A percentile compares a stretch with the other conserved stretches of the same genome.
Evolutionary conservation across 345 rosid genomes (phyloP).

Genomic region (Salix udensis): DNA sequence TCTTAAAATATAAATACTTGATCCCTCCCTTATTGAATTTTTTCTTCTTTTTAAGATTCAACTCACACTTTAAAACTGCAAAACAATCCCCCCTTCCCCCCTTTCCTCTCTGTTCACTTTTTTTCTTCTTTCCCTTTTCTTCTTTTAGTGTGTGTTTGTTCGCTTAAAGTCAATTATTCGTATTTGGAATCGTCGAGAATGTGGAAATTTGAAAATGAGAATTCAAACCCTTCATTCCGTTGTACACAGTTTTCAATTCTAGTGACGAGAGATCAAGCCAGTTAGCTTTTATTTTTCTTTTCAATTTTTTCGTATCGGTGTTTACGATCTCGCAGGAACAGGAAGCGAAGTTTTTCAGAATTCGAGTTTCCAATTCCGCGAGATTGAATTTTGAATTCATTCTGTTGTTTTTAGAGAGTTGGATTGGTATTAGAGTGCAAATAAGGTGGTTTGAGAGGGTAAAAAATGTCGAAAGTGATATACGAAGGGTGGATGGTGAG

Average conservation of each 20-base stretch:
- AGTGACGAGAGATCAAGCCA: slow-evolving; percentile 19
- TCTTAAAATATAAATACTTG: not conserved
- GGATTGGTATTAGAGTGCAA: not conserved
- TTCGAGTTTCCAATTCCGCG: slow-evolving; percentile 42
- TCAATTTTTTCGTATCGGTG: not conserved
- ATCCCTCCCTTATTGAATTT: not conserved
- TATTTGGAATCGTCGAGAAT: slow-evolving; percentile 12
- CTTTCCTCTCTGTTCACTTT: not conserved
- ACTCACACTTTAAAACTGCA: not conserved
- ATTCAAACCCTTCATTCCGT: slow-evolving; percentile 16
- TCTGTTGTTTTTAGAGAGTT: not conserved
- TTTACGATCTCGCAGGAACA: slow-evolving; percentile 12
- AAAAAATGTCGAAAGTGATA: slow-evolving; percentile 67
- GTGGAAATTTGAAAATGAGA: slow-evolving; percentile 17
- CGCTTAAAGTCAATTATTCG: slow-evolving; percentile 10
- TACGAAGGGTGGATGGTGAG: slow-evolving; percentile 99
- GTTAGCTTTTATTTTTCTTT: not conserved
- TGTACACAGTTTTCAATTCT: slow-evolving; percentile 5
- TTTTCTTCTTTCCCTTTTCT: not conserved
- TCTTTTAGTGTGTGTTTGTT: not conserved
- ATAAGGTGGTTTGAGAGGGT: slow-evolving; percentile 4
- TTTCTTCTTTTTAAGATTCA: not conserved
- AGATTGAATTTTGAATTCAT: slow-evolving; percentile 8
- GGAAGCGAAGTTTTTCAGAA: slow-evolving; percentile 10
- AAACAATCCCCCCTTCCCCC: not conserved